Percentiles rank a stretch among this genome's conserved stretches.
phyloP scores from a whole-genome alignment of 177 flowering plant genomes.

The Telopea speciosissima region DNA sequence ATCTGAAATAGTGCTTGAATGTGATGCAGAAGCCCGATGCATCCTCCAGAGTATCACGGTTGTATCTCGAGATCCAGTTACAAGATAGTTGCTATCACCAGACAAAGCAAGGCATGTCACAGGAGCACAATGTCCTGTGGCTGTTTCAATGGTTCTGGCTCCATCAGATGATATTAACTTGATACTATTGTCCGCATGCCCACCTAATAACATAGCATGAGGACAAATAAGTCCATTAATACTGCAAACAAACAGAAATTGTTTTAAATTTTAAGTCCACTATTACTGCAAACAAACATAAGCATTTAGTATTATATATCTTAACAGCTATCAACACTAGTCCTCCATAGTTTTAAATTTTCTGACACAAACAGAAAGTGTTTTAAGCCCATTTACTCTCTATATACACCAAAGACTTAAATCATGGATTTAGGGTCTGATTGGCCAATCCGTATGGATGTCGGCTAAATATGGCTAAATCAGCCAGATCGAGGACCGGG shows the following conservation, averaged over 20 bases:
- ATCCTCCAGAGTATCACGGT: conserved; percentile 88
- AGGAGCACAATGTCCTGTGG: conserved; percentile 88
- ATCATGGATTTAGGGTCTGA: no score
- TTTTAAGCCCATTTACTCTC: no score
- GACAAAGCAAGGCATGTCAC: conserved; percentile 88
- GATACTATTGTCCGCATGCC: conserved; percentile 86
- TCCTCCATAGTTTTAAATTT: no score
- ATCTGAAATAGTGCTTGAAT: conserved; percentile 42
- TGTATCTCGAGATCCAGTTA: conserved; percentile 90
- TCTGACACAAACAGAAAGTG: no score
- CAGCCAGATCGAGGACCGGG: no score
- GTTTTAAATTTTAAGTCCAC: no score
- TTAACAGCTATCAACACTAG: no score
- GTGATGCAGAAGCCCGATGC: conserved; percentile 40
- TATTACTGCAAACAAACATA: neutral
- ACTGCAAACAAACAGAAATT: neutral
- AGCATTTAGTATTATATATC: no score
- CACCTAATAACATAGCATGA: conserved; percentile 46
- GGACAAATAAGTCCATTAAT: neutral
- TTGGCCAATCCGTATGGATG: no score
- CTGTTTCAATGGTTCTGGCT: conserved; percentile 89
- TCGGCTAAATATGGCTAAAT: no score
- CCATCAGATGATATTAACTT: conserved; percentile 85
- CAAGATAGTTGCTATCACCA: conserved; percentile 75
- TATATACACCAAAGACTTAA: no score